phyloP scores from a whole-genome alignment of 208 protist genomes.

The Wallacemonas collosoma region DNA sequence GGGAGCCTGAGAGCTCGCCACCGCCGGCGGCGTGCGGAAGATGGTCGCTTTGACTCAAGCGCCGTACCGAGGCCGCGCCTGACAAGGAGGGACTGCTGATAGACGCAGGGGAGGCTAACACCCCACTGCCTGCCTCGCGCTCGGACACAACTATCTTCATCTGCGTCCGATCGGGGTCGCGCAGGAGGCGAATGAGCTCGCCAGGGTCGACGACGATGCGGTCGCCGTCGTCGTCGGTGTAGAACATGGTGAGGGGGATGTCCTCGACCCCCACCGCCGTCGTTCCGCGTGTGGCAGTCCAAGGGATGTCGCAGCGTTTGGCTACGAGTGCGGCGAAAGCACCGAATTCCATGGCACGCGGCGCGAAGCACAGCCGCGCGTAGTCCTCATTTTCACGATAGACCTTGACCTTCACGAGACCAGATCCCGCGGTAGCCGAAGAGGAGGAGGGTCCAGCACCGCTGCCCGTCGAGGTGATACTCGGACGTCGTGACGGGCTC shows the following conservation, averaged over 20 bases:
- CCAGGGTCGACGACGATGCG: slow-evolving; percentile 13
- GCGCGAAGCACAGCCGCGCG: slow-evolving; percentile 14
- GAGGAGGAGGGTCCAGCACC: background rate
- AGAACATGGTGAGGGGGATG: slow-evolving; percentile 12
- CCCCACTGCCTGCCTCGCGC: background rate
- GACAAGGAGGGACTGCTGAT: slow-evolving; percentile 5
- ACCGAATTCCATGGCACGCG: slow-evolving; percentile 8
- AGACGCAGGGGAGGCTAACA: background rate
- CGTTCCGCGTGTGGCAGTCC: background rate
- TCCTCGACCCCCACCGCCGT: background rate
- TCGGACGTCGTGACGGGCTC: background rate
- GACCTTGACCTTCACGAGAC: slow-evolving; percentile 22
- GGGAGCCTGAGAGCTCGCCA: background rate
- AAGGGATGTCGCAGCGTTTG: background rate
- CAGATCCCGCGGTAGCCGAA: background rate
- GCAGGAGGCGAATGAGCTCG: slow-evolving; percentile 18
- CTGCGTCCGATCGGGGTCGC: slow-evolving; percentile 22
- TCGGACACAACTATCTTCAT: slow-evolving; percentile 18
- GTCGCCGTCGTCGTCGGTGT: slow-evolving; percentile 17
- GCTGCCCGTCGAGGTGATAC: slow-evolving; percentile 1
- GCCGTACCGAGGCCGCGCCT: background rate
- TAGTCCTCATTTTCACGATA: slow-evolving; percentile 19
- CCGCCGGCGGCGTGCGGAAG: background rate
- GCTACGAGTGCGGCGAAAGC: slow-evolving; percentile 11
- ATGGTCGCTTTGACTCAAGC: slow-evolving; percentile 13